Conservation (phyloP, 371 early-diverging fungal genomes). For the Mucor indicus region DNA sequence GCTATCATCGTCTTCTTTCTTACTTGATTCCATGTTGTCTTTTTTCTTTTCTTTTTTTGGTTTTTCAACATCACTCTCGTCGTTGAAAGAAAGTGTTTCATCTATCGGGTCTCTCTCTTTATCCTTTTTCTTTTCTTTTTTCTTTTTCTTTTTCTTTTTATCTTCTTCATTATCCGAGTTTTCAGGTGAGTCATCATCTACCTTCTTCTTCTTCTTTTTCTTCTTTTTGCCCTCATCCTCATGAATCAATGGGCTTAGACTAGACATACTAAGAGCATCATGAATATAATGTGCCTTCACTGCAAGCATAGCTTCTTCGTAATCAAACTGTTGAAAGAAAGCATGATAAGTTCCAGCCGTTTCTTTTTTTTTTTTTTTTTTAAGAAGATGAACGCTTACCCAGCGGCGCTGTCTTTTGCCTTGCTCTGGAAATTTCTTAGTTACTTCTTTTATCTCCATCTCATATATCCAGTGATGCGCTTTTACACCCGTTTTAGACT, state of each 20-base stretch:
- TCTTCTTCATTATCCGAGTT: too few species aligned
- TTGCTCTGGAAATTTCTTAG: slow-evolving; percentile 53
- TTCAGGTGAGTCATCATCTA: too few species aligned
- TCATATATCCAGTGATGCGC: slow-evolving; percentile 52
- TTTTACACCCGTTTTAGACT: slow-evolving; percentile 37
- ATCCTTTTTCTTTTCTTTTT: slow-evolving; percentile 5
- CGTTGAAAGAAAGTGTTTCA: background rate
- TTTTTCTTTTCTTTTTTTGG: slow-evolving; percentile 12
- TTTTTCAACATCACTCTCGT: slow-evolving; percentile 5
- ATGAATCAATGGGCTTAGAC: slow-evolving; percentile 16
- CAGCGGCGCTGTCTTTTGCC: slow-evolving; percentile 51
- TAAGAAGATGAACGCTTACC: too few species aligned
- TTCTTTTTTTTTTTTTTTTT: too few species aligned
- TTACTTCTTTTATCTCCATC: slow-evolving; percentile 51
- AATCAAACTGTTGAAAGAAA: slow-evolving; percentile 53
- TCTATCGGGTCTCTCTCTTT: slow-evolving; percentile 7
- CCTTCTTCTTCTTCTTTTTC: slow-evolving; percentile 1
- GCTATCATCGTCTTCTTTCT: too few species aligned
- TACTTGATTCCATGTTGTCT: slow-evolving; percentile 1
- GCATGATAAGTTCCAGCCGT: too few species aligned
- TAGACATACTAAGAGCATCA: slow-evolving; percentile 44
- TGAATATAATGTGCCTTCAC: slow-evolving; percentile 48
- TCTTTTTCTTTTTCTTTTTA: slow-evolving; percentile 1
- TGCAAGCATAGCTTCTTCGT: slow-evolving; percentile 43
- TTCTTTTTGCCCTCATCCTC: background rate